Percentiles rank a stretch among this genome's conserved stretches.
These are phyloP conservation scores for Aureococcus anophagefferens DNA, from an alignment of 108 stramenopile species.

Conservation along the genomic window DNA sequence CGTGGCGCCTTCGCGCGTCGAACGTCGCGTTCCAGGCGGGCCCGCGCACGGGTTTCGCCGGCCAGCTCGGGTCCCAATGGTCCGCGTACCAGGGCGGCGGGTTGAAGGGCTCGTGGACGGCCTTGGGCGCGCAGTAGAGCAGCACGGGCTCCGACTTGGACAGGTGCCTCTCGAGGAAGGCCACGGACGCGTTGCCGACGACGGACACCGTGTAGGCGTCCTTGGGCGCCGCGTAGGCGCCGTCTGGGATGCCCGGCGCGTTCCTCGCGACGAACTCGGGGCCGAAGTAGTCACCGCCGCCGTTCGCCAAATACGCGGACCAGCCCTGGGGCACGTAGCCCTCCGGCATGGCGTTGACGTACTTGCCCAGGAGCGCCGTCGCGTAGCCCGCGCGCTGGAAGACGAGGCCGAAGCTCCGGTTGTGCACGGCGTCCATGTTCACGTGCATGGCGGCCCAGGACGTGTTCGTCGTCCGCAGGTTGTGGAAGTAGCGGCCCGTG, in stretches of 20 bases:
- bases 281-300: slow-evolving; percentile 32
- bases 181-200: slow-evolving; percentile 39
- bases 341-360: slow-evolving; percentile 35
- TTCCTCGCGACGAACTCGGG: slow-evolving; percentile 33
- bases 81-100: slow-evolving; percentile 41
- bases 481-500: slow-evolving; percentile 40
- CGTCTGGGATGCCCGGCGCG: too few species aligned
- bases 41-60: slow-evolving; percentile 13
- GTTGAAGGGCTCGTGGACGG: slow-evolving; percentile 37
- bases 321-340: slow-evolving; percentile 29
- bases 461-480: slow-evolving; percentile 9
- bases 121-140: slow-evolving; percentile 34
- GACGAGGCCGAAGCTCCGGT: slow-evolving; percentile 29
- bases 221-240: neutral
- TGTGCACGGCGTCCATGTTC: slow-evolving; percentile 19
- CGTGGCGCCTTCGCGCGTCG: too few species aligned
- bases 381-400: slow-evolving; percentile 27
- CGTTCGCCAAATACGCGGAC: slow-evolving; percentile 36
- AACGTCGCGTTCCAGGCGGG: slow-evolving; percentile 44
- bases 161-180: slow-evolving; percentile 31
- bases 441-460: slow-evolving; percentile 26
- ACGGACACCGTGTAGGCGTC: slow-evolving; percentile 36
- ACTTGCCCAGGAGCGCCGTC: slow-evolving; percentile 43
- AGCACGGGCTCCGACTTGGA: slow-evolving; percentile 20
- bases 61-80: slow-evolving; percentile 4